These are phyloP conservation scores for Globisporangium mamillatum DNA, from an alignment of 352 stramenopile species.

Conservation along the genomic window DNA sequence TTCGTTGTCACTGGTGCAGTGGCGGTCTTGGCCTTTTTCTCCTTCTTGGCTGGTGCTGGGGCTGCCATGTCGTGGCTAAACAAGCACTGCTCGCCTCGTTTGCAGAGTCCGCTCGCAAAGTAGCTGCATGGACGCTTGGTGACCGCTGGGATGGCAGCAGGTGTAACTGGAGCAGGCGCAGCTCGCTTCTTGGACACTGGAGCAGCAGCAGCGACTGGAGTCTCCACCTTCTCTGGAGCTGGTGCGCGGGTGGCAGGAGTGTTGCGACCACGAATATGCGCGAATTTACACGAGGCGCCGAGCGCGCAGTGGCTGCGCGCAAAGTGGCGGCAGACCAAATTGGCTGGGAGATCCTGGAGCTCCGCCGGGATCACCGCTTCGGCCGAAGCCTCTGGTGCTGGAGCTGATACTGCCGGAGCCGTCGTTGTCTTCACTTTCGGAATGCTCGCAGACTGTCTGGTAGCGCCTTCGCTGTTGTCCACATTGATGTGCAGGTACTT, in stretches of 20 bases:
- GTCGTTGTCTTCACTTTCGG: background rate
- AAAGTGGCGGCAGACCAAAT: conserved; percentile 54
- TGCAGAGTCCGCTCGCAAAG: conserved; percentile 48
- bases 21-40: conserved; percentile 10
- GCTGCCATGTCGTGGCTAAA: conserved; percentile 35
- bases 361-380: conserved; percentile 15
- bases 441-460: background rate
- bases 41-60: background rate
- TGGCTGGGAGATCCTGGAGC: conserved; percentile 31
- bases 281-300: conserved; percentile 32
- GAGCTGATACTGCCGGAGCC: background rate
- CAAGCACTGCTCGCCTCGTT: conserved; percentile 46
- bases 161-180: background rate
- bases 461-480: background rate
- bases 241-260: conserved; percentile 15
- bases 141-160: background rate
- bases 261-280: conserved; percentile 39
- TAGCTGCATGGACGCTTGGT: conserved; percentile 40
- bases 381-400: background rate
- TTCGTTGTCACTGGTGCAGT: conserved; percentile 9
- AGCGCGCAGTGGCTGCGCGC: conserved; percentile 39
- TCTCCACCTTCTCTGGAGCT: background rate
- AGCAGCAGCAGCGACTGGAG: conserved; percentile 11
- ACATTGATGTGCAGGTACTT: conserved; percentile 34
- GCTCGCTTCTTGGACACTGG: conserved; percentile 5